phyloP scores from a whole-genome alignment of 768 basidiomycete species.

The Tephrocybe sp. region DNA sequence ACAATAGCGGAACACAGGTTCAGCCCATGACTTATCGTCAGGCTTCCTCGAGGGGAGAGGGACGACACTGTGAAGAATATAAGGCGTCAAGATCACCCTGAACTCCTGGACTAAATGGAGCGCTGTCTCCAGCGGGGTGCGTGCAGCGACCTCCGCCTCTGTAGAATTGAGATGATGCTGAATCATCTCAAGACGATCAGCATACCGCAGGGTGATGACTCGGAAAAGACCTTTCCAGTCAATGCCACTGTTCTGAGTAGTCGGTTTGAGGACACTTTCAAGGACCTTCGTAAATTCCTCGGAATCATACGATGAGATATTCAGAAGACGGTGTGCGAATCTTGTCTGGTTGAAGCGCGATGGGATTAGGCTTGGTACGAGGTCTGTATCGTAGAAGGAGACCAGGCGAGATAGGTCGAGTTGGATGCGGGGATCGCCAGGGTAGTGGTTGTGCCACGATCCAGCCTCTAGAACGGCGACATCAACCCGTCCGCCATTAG shows the following conservation, averaged over 20 bases:
- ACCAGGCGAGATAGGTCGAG: conserved; percentile 30
- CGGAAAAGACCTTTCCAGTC: conserved; percentile 32
- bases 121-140: neutral
- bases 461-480: conserved; percentile 20
- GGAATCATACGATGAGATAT: conserved; percentile 22
- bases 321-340: conserved; percentile 21
- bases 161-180: conserved; percentile 14
- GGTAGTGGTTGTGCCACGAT: conserved; percentile 29
- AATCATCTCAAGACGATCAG: conserved; percentile 28
- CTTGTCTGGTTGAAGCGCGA: conserved; percentile 18
- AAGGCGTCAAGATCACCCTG: neutral
- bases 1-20: conserved; percentile 27
- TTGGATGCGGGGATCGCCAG: conserved; percentile 32
- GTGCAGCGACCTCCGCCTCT: neutral
- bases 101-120: neutral
- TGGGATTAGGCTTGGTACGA: conserved; percentile 25
- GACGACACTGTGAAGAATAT: neutral
- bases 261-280: conserved; percentile 9
- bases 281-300: conserved; percentile 14
- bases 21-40: conserved; percentile 21
- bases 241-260: conserved; percentile 21
- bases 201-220: conserved; percentile 29
- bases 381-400: conserved; percentile 31
- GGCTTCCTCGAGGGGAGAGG: neutral
- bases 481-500: neutral